Conservation (phyloP, 768 basidiomycete species). For the Amanita fuliginea region DNA sequence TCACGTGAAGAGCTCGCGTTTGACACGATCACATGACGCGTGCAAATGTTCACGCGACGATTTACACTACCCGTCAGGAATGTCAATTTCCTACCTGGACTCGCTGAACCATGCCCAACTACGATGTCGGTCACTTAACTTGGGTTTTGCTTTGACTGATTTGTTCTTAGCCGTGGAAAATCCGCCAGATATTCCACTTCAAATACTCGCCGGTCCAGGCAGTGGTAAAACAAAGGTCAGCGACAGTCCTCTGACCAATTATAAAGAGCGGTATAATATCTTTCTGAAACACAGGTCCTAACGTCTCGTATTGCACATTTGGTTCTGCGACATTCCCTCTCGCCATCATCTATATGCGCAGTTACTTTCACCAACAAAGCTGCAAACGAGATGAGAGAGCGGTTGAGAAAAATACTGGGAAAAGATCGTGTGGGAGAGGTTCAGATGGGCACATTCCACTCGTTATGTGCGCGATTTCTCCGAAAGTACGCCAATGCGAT, state of each 20-base stretch:
- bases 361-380: slow-evolving; percentile 90
- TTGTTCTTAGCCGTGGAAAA: slow-evolving; percentile 48
- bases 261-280: not conserved
- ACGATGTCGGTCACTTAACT: slow-evolving; percentile 18
- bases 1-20: too few species aligned
- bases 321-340: slow-evolving; percentile 37
- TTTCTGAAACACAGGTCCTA: slow-evolving; percentile 31
- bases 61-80: not conserved
- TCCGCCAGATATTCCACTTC: slow-evolving; percentile 49
- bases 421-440: slow-evolving; percentile 40
- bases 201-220: slow-evolving; percentile 75
- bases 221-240: slow-evolving; percentile 59
- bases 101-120: slow-evolving; percentile 27
- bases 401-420: slow-evolving; percentile 60
- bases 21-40: not conserved
- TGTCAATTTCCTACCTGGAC: not conserved
- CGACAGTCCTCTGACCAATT: not conserved
- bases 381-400: slow-evolving; percentile 74
- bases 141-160: not conserved
- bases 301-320: slow-evolving; percentile 62
- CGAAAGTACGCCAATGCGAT: slow-evolving; percentile 50
- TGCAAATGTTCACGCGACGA: not conserved
- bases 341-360: slow-evolving; percentile 55
- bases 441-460: slow-evolving; percentile 70
- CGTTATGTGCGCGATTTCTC: slow-evolving; percentile 62